These are phyloP conservation scores for Phytophthora colocasiae DNA, from an alignment of 352 stramenopile species.

Conservation along the genomic window DNA sequence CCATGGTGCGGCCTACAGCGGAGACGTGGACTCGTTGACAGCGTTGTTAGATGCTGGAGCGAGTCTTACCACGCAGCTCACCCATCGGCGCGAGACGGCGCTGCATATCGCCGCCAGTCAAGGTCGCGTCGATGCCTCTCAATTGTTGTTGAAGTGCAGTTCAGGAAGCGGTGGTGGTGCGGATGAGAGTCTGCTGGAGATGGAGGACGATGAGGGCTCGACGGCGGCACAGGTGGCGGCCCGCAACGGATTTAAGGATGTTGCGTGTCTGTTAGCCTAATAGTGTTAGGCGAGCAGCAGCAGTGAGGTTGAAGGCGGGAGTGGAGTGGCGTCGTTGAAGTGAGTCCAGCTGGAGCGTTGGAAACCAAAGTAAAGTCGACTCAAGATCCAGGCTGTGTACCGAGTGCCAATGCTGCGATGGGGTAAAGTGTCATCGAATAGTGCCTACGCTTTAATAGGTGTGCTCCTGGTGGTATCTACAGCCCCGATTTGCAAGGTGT, in stretches of 20 bases:
- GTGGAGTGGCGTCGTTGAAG: neutral
- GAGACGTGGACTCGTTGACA: conserved; percentile 25
- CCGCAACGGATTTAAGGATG: conserved; percentile 27
- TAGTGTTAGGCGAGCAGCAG: conserved; percentile 1
- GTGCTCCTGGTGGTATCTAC: neutral
- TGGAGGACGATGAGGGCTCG: conserved; percentile 31
- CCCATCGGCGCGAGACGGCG: conserved; percentile 36
- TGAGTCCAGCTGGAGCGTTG: neutral
- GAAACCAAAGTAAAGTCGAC: neutral
- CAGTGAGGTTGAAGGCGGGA: neutral
- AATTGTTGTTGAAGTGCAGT: conserved; percentile 31
- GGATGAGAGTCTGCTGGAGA: conserved; percentile 15
- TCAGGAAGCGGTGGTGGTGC: neutral
- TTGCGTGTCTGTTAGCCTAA: conserved; percentile 28
- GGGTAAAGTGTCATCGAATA: neutral
- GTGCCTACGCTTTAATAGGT: too few species aligned
- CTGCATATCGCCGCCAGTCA: conserved; percentile 47
- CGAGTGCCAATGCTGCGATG: neutral
- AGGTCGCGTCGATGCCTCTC: conserved; percentile 27
- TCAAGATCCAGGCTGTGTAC: neutral
- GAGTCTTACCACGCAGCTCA: conserved; percentile 27
- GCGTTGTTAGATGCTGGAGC: conserved; percentile 36
- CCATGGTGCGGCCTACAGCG: conserved; percentile 65
- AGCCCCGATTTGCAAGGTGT: neutral
- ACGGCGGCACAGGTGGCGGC: conserved; percentile 37